Conservation (phyloP, 768 basidiomycete species). For the Imleria badia region DNA sequence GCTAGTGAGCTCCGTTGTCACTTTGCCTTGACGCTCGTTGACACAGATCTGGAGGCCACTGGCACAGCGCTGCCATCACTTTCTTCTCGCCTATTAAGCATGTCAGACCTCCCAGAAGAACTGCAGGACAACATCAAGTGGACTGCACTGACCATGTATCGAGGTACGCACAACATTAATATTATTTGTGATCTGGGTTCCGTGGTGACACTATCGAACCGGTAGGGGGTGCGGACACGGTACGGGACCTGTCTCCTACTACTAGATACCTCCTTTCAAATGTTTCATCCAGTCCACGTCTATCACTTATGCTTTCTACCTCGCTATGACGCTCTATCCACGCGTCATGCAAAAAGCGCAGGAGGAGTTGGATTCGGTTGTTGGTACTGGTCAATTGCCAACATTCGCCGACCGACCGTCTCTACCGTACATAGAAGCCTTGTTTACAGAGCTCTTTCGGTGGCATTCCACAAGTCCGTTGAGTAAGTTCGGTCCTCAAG, state of each 20-base stretch:
- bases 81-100: conserved; percentile 5
- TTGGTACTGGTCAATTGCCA: conserved; percentile 24
- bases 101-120: conserved; percentile 4
- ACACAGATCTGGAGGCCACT: too few species aligned
- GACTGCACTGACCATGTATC: conserved; percentile 8
- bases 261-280: background rate
- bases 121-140: conserved; percentile 15
- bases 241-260: conserved; percentile 23
- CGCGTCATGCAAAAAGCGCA: conserved; percentile 23
- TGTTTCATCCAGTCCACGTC: conserved; percentile 10
- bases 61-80: conserved; percentile 16
- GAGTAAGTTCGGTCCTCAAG: background rate
- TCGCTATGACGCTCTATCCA: conserved; percentile 30
- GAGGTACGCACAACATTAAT: conserved; percentile 3
- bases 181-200: background rate
- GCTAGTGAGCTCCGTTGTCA: too few species aligned
- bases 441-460: conserved; percentile 23
- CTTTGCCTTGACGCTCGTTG: too few species aligned
- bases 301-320: conserved; percentile 10
- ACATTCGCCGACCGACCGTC: conserved; percentile 20
- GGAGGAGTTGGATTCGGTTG: conserved; percentile 24
- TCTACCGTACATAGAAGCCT: background rate
- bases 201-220: background rate
- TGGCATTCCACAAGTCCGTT: conserved; percentile 17
- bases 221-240: conserved; percentile 26